Conservation (phyloP, 1,284 basidiomycete genomes). For the Microbotryum violaceum region DNA sequence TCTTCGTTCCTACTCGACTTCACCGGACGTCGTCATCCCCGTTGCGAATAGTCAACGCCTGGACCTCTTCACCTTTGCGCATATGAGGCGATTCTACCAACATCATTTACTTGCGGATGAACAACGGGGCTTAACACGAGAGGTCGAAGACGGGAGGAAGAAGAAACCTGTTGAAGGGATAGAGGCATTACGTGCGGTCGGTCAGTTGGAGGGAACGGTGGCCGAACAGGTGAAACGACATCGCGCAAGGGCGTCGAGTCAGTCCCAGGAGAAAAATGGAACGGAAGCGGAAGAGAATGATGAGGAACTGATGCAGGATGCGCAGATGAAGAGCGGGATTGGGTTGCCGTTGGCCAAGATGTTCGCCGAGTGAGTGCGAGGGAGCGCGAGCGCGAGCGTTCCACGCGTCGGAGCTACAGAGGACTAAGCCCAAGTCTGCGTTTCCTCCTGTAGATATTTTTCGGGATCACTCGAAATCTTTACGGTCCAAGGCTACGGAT, state of each 20-base stretch:
- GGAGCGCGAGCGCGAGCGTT: not conserved
- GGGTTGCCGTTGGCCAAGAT: slow-evolving; percentile 33
- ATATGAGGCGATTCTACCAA: slow-evolving; percentile 29
- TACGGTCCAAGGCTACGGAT: slow-evolving; percentile 30
- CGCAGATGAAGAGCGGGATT: slow-evolving; percentile 28
- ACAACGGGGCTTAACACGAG: not conserved
- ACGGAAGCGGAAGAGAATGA: not conserved
- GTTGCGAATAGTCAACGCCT: slow-evolving; percentile 27
- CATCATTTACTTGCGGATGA: slow-evolving; percentile 15
- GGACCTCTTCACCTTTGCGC: slow-evolving; percentile 28
- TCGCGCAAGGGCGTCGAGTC: not conserved
- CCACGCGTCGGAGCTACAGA: not conserved
- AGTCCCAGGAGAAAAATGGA: not conserved
- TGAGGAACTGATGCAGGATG: slow-evolving; percentile 20
- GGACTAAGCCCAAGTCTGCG: not conserved
- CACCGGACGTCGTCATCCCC: slow-evolving; percentile 8
- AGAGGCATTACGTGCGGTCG: slow-evolving; percentile 4
- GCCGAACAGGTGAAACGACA: not conserved
- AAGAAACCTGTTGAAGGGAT: slow-evolving; percentile 1
- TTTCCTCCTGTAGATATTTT: slow-evolving; percentile 19
- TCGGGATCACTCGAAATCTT: slow-evolving; percentile 27
- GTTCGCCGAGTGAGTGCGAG: slow-evolving; percentile 29
- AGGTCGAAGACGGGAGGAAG: not conserved
- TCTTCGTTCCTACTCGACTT: slow-evolving; percentile 10
- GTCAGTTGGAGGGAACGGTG: slow-evolving; percentile 9